Evolutionary conservation across 2,329 filamentous ascomycete genomes (phyloP), one percentile per base, ranked within the genome.

Genomic region (Venturia pyrina): DNA sequence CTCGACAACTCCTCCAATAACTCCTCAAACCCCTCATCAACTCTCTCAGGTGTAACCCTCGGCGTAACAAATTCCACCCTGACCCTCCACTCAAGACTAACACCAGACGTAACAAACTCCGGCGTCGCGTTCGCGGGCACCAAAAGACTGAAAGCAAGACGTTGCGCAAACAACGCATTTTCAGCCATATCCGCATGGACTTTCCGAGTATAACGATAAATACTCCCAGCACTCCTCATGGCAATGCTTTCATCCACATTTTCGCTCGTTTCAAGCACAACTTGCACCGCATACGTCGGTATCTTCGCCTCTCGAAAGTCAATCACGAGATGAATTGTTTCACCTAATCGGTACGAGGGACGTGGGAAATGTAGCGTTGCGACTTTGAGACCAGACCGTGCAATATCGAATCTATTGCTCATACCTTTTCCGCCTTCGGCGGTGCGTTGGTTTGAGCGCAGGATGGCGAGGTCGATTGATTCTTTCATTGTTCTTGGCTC

Each of bases 41-140:
- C 66, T 32, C 64, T 59, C 34, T 62, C 67, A 65, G 71, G 67
- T 62, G 69, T 69, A 24, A 83, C 74, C 21, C 83, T 85, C 6
- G 90, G 88, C 6, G 93, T 93, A 34, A 96, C 92, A 76, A 99
- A 99, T 77, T 98, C 93, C 66, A 99, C 86, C 1, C 91, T 82
- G 43, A 99, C 80, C 74, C 89, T 90, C 95, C 95, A 99, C 70
- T 91, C 89, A 34, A 97, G 80, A 69, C 85, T 89, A 4, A 99
- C 85, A 1, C 93, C 93, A 68, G 87, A 96, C 0, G 95, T 99
- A 60, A 96, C 84, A 70, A 99, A 96, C 69, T 95, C 92, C 0
- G 95, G 95, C 0, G 93, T 96, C 0, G 91, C 92, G 17, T 83
- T 83, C 21, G 89, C 83, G 0, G 95, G 95, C 62, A 99, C 92